Evolutionary conservation across 148 eudicot species (phyloP).

Genomic region (Diospyros kaki): DNA sequence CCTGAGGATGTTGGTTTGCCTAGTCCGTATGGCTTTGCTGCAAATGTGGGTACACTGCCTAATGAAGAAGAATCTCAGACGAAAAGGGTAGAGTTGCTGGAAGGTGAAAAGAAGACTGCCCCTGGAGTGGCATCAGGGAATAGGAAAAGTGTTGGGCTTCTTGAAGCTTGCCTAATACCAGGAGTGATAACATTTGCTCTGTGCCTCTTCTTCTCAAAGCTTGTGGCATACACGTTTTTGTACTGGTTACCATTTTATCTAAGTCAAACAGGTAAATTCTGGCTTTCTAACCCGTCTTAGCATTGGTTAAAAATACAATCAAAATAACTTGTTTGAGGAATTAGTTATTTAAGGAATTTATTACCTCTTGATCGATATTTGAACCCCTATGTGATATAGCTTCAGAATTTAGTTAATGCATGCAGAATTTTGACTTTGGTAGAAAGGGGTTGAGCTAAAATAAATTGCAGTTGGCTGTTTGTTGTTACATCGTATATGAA

Average conservation of each 20-base stretch:
- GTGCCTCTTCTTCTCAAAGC: constrained; percentile 93
- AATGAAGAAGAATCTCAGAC: constrained; percentile 45
- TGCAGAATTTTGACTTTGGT: not conserved
- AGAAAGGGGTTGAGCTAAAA: not conserved
- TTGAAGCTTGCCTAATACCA: constrained; percentile 82
- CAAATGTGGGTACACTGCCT: constrained; percentile 18
- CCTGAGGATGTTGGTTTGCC: constrained; percentile 90
- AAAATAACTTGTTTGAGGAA: not conserved
- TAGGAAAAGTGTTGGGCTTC: constrained; percentile 65
- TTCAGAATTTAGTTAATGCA: not conserved
- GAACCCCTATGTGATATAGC: not conserved
- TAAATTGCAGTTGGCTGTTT: not conserved
- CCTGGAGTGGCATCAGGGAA: constrained; percentile 24
- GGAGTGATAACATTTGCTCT: constrained; percentile 97
- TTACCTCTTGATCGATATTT: not conserved
- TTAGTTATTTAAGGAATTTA: not conserved
- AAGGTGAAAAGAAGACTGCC: constrained; percentile 6
- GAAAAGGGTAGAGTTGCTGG: constrained; percentile 19
- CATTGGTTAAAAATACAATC: not conserved
- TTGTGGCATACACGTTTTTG: constrained; percentile 93
- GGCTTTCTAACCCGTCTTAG: not conserved
- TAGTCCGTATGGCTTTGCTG: constrained; percentile 32
- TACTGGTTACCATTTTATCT: constrained; percentile 96
- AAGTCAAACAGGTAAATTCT: constrained; percentile 78
- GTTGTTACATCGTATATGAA: no score